Evolutionary conservation across 129 eudicot species (phyloP), one percentile per base, ranked within the genome.

Genomic region (Erigeron canadensis): DNA sequence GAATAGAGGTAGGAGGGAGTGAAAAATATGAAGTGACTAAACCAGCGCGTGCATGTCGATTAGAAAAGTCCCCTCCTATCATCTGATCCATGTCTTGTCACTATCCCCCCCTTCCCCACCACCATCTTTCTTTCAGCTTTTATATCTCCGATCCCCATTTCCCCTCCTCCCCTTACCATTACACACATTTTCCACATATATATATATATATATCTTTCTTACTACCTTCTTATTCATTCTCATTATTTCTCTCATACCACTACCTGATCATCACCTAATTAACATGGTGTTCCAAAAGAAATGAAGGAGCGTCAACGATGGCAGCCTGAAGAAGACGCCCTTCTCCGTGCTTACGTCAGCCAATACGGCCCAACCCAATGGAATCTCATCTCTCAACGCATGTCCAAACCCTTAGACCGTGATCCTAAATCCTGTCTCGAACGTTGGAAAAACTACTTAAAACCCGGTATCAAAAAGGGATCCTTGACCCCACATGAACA

Each of bases 301-400:
- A 82, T 84, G 91, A 83, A 81, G 79, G 91, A 86, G 80, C 83
- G 88, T 46, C 91, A 86, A 76, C 84, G 91, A 68, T 86, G 91
- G 91, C 91, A 86, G 78, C 88, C 88, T 21, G 91, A 86, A 83
- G 91, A 86, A 86, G 88, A 86, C 86, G 84, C 91, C 13, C 84
- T 86, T 70, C 88, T 86, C 75, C 88, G 91, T 45, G 84, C 85
- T 57, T 86, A 86, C 72, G 88, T 86, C 3, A 79, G 75, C 12
- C 91, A 83, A 46, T 81, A 78, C 73, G 91, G 91, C 47, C 84
- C 88, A 5, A 71, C 75, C 69, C 86, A 86, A 81, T 84, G 92
- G 92, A 76, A 79, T 38, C 92, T 87, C 72, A 79, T 87, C 59
- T 76, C 85, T 7, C 88, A 84, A 17, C 88, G 92, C 71, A 87